These are phyloP conservation scores for Phaffomyces opuntiae DNA, from an alignment of 805 yeast genomes.

Conservation along the genomic window DNA sequence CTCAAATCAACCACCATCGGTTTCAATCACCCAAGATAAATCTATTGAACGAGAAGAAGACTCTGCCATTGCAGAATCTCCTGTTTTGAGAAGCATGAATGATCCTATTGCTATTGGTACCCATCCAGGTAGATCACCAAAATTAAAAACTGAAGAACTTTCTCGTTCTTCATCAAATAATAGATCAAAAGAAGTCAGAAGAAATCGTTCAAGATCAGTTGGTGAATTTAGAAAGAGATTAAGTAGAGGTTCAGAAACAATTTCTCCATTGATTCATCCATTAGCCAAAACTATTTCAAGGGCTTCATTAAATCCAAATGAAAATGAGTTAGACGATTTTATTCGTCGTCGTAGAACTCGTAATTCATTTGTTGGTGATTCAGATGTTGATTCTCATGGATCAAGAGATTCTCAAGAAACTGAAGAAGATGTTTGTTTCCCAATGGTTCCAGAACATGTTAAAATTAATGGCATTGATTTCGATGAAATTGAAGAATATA, in stretches of 20 bases:
- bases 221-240: constrained; percentile 32
- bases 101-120: not conserved
- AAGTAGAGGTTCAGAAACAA: constrained; percentile 15
- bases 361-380: constrained; percentile 34
- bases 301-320: constrained; percentile 21
- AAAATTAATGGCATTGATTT: constrained; percentile 79
- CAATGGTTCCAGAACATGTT: constrained; percentile 66
- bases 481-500: constrained; percentile 81
- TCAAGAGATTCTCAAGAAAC: constrained; percentile 83
- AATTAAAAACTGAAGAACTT: not conserved
- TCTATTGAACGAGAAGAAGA: not conserved
- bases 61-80: not conserved
- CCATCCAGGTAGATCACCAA: not conserved
- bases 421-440: constrained; percentile 97
- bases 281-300: constrained; percentile 15
- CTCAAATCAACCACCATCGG: too few relatives aligned
- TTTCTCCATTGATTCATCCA: constrained; percentile 20
- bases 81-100: not conserved
- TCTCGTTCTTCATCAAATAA: constrained; percentile 1
- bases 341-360: constrained; percentile 29
- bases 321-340: constrained; percentile 28
- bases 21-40: too few relatives aligned
- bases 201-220: constrained; percentile 25
- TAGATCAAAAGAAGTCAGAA: constrained; percentile 5
- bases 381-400: constrained; percentile 65